Evolutionary conservation across 192 early-diverging fungal species (phyloP).

Genomic region (Rhizophagus clarus): DNA sequence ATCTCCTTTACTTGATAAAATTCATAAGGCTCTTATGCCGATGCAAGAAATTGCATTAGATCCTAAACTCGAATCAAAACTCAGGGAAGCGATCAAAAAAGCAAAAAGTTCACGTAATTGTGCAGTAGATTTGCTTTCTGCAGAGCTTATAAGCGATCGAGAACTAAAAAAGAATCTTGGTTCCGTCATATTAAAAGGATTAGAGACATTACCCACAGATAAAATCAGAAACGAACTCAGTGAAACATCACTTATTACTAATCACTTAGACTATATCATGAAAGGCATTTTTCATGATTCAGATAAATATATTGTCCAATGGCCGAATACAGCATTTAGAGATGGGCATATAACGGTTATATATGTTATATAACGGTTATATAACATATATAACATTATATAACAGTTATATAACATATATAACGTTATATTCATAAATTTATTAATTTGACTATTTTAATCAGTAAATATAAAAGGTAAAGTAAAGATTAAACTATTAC

Average conservation of each 20-base stretch:
- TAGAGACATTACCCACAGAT: background rate
- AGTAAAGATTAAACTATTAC: too few relatives aligned
- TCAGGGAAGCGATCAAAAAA: background rate
- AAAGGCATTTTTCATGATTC: conserved; percentile 5
- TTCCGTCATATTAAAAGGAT: conserved; percentile 3
- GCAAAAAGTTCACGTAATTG: background rate
- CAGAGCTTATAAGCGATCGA: background rate
- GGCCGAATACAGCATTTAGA: conserved; percentile 28
- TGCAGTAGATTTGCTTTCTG: background rate
- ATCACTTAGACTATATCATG: conserved; percentile 21
- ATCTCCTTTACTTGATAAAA: conserved; percentile 8
- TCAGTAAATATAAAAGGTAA: too few relatives aligned
- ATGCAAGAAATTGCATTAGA: conserved; percentile 3
- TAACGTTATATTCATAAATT: too few relatives aligned
- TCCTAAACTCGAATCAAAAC: conserved; percentile 6
- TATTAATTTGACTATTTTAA: too few relatives aligned
- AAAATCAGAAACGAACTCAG: conserved; percentile 20
- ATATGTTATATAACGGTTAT: too few relatives aligned
- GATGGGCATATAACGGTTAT: too few relatives aligned
- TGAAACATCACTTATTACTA: conserved; percentile 15
- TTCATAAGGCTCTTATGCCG: background rate
- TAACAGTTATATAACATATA: too few relatives aligned
- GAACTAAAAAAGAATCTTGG: conserved; percentile 1
- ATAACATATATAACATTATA: too few relatives aligned
- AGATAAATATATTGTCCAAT: conserved; percentile 8